A percentile compares a stretch with the other conserved stretches of the same genome.
phyloP scores from a whole-genome alignment of 352 stramenopile species.

The Nannochloropsis limnetica region DNA sequence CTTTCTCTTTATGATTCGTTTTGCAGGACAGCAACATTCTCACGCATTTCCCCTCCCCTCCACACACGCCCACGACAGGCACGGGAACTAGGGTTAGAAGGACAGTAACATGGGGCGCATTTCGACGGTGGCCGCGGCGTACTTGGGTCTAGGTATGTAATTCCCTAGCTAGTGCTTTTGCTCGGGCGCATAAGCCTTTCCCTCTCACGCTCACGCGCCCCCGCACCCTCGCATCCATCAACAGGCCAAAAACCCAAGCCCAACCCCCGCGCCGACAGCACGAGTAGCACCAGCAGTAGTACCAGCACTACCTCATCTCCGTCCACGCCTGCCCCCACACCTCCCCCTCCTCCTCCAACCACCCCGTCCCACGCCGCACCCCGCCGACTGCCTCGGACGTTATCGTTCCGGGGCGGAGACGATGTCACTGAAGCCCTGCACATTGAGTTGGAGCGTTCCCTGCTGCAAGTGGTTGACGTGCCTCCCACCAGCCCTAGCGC shows the following conservation, averaged over 20 bases:
- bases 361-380: not conserved
- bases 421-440: conserved; percentile 4
- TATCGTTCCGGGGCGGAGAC: not conserved
- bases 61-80: not conserved
- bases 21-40: not conserved
- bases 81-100: not conserved
- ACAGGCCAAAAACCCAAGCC: not conserved
- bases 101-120: not conserved
- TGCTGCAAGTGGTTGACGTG: not conserved
- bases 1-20: too few species aligned
- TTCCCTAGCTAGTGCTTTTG: not conserved
- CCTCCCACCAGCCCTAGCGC: not conserved
- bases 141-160: not conserved
- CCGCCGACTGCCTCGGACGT: not conserved
- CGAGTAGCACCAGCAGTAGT: not conserved
- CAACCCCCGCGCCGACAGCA: not conserved
- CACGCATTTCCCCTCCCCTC: not conserved
- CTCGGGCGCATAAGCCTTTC: not conserved
- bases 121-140: not conserved
- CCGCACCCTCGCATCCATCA: not conserved
- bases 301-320: not conserved
- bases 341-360: not conserved
- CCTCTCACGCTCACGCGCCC: not conserved
- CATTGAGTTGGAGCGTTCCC: conserved; percentile 5
- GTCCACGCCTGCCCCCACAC: not conserved